Percentiles rank a stretch among this genome's conserved stretches.
Conservation (phyloP, 805 yeast species). For the Candida insectorum region DNA sequence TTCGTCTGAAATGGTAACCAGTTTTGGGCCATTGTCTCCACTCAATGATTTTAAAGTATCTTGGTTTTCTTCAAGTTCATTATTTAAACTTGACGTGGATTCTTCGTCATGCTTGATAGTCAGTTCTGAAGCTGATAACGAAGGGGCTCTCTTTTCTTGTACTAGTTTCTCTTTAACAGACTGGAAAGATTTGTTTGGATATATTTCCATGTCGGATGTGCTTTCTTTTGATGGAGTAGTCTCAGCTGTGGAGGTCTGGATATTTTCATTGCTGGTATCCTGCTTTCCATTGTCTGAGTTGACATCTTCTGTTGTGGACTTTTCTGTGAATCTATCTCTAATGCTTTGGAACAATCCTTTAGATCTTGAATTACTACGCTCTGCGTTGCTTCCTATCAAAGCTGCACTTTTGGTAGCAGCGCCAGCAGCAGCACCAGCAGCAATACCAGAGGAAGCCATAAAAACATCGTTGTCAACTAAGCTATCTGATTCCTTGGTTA, state of each 20-base stretch:
- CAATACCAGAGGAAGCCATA: too few relatives aligned
- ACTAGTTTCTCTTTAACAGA: slow-evolving; percentile 7
- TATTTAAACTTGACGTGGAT: not conserved
- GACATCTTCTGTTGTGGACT: slow-evolving; percentile 3
- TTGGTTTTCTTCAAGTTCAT: slow-evolving; percentile 2
- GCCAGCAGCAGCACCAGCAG: slow-evolving; percentile 5
- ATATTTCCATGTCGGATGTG: slow-evolving; percentile 7
- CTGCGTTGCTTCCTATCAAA: too few relatives aligned
- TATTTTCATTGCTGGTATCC: slow-evolving; percentile 15
- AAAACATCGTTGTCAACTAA: too few relatives aligned
- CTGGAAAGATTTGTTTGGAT: slow-evolving; percentile 11
- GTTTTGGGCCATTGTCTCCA: not conserved
- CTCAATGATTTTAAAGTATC: slow-evolving; percentile 5
- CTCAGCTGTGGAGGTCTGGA: slow-evolving; percentile 23
- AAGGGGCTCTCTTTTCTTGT: slow-evolving; percentile 10
- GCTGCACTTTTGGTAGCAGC: slow-evolving; percentile 9
- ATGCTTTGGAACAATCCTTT: slow-evolving; percentile 35
- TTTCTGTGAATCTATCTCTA: slow-evolving; percentile 24
- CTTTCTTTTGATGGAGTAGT: slow-evolving; percentile 26
- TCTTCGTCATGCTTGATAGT: slow-evolving; percentile 8
- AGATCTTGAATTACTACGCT: slow-evolving; percentile 10
- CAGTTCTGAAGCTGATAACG: slow-evolving; percentile 10
- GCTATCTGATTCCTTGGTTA: not conserved
- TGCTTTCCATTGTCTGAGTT: slow-evolving; percentile 8
- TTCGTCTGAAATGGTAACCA: not conserved